Evolutionary conservation across 805 yeast species (phyloP), one percentile per base, ranked within the genome.

Genomic region (Torulaspora microellipsoides): DNA sequence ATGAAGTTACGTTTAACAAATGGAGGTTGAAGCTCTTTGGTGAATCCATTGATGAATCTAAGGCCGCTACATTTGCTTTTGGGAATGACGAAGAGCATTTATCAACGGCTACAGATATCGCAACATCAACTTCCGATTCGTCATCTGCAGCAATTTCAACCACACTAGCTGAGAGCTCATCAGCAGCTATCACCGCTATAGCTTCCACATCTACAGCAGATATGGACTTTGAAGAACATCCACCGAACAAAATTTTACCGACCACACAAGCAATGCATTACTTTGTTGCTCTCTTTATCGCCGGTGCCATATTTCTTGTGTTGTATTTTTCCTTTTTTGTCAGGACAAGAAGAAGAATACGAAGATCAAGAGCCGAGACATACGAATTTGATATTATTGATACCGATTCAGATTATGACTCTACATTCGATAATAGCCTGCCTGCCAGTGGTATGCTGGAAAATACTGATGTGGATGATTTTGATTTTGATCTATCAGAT

Each of bases 11-110:
- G 1, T 71, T 93, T 33, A 66, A 74, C 34, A 70, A 75, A 55
- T 93, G 96, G 95, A 83, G 80, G 59, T 62, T 93, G 58, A 77
- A 80, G 34, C 67, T 90, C 11, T 93, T 85, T 72, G 99, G 99
- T 20, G 91, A 83, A 62, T 68, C 81, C 14, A 72, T 71, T 33
- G 90, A 86, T 63, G 73, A 81, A 1, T 56, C 75, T 11, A 76
- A 78, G 62, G 87, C 85, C 1, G 76, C 73, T 55, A 66, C 72
- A 36, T 83, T 68, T 57, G 77, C 78, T 32, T 59, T 79, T 40
- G 68, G 64, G 33, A 67, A 61, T 33, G 67, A 60, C 35, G 54
- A 50, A 25, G 70, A 66, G 20, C 15, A 30, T 27, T 3, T 33
- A 8, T 14, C 41, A 10, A 10, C 36, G 13, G 13, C 34, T 10